phyloP scores from a whole-genome alignment of 2,329 filamentous ascomycete species.

The Hymenoscyphus linearis region DNA sequence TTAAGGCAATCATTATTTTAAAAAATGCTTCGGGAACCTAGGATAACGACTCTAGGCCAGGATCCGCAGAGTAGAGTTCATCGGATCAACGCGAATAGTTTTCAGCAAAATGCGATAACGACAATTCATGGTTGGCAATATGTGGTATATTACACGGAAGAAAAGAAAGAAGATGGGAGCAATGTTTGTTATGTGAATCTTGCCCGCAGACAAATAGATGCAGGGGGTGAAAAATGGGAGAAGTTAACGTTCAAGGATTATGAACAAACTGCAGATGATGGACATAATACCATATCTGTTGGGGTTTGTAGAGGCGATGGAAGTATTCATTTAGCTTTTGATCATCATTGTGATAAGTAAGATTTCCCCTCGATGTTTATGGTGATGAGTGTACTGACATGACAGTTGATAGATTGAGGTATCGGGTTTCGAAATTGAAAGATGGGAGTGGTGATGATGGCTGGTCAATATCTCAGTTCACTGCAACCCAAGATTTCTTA shows the following conservation, averaged over 20 bases:
- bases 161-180: not conserved
- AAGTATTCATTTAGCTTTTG: slow-evolving; percentile 25
- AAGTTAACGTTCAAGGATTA: slow-evolving; percentile 23
- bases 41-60: slow-evolving; percentile 16
- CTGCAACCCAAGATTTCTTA: slow-evolving; percentile 16
- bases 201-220: slow-evolving; percentile 9
- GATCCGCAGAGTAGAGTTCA: slow-evolving; percentile 21
- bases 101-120: slow-evolving; percentile 24
- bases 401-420: slow-evolving; percentile 19
- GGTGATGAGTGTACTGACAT: not conserved
- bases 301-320: slow-evolving; percentile 24
- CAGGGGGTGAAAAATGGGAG: slow-evolving; percentile 13
- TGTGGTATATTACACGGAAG: slow-evolving; percentile 21
- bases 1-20: not conserved
- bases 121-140: slow-evolving; percentile 24
- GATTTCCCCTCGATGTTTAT: not conserved
- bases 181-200: slow-evolving; percentile 17
- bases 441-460: not conserved
- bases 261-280: slow-evolving; percentile 23
- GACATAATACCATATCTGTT: slow-evolving; percentile 24
- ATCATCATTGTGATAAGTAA: slow-evolving; percentile 26
- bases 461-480: slow-evolving; percentile 21
- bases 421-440: slow-evolving; percentile 15
- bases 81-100: slow-evolving; percentile 25
- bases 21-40: slow-evolving; percentile 11